Conservation (phyloP, 352 stramenopile genomes). For the Globisporangium echinulatum region DNA sequence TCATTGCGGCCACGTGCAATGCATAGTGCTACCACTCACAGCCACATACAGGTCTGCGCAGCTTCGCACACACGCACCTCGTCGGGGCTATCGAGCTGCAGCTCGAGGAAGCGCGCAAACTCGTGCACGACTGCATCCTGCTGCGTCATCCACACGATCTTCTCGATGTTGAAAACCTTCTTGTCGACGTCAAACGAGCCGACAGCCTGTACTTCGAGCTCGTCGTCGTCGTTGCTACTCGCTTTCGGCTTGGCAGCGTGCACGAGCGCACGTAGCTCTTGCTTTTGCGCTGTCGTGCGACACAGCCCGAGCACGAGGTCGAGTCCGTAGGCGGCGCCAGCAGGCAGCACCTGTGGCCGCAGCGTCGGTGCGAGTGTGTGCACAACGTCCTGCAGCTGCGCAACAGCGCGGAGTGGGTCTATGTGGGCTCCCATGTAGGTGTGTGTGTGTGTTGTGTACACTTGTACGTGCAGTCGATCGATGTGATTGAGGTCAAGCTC, state of each 20-base stretch:
- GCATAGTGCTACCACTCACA: no score
- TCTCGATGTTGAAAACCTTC: constrained; percentile 52
- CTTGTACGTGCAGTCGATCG: neutral
- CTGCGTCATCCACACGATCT: constrained; percentile 57
- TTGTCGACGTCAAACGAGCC: constrained; percentile 55
- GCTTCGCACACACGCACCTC: constrained; percentile 13
- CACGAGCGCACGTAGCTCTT: constrained; percentile 39
- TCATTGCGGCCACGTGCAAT: no score
- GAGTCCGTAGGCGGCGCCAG: constrained; percentile 46
- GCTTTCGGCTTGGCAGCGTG: constrained; percentile 25
- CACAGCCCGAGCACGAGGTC: constrained; percentile 62
- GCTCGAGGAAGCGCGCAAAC: constrained; percentile 65
- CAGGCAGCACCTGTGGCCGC: constrained; percentile 63
- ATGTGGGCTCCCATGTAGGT: constrained; percentile 7
- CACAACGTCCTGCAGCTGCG: constrained; percentile 58
- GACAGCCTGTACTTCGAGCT: constrained; percentile 37
- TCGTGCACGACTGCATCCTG: constrained; percentile 60
- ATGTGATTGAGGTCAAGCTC: neutral
- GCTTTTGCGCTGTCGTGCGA: constrained; percentile 51
- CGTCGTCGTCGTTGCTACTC: constrained; percentile 14
- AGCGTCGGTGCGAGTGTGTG: constrained; percentile 41
- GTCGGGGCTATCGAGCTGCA: constrained; percentile 55
- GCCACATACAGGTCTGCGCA: no score
- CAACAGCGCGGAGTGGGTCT: constrained; percentile 50
- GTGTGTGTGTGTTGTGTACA: neutral